Evolutionary conservation across 345 rosid genomes (phyloP).

Genomic region (Sonneratia caseolaris): DNA sequence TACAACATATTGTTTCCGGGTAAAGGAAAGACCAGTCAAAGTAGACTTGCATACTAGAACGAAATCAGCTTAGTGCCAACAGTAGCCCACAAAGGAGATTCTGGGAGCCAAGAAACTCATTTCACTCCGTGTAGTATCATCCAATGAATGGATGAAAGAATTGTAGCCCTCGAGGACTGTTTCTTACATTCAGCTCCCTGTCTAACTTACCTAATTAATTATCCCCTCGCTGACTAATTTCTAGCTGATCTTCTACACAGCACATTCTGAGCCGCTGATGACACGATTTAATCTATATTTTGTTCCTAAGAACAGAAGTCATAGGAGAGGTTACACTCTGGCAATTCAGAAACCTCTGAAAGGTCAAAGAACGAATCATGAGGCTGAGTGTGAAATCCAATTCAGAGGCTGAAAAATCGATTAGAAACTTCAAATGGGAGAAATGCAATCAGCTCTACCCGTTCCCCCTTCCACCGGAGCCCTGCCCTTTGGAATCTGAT

Average conservation of each 20-base stretch:
- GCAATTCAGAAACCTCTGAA: not conserved
- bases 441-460: conserved; percentile 14
- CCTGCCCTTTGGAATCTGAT: conserved; percentile 65
- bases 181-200: not conserved
- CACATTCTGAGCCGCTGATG: not conserved
- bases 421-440: not conserved
- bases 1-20: not conserved
- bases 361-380: not conserved
- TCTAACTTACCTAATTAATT: not conserved
- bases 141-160: not conserved
- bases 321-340: not conserved
- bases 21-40: not conserved
- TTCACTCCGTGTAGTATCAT: not conserved
- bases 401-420: not conserved
- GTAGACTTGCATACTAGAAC: not conserved
- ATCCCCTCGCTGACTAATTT: not conserved
- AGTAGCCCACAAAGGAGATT: not conserved
- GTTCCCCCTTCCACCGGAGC: conserved; percentile 52
- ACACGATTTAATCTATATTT: not conserved
- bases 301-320: not conserved
- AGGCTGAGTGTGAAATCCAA: not conserved
- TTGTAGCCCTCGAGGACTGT: not conserved
- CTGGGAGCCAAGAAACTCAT: not conserved
- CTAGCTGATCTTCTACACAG: not conserved
- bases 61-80: not conserved